Evolutionary conservation across 2,329 filamentous ascomycete species (phyloP), one percentile per base, ranked within the genome.

Genomic region (Penicillium sp.): DNA sequence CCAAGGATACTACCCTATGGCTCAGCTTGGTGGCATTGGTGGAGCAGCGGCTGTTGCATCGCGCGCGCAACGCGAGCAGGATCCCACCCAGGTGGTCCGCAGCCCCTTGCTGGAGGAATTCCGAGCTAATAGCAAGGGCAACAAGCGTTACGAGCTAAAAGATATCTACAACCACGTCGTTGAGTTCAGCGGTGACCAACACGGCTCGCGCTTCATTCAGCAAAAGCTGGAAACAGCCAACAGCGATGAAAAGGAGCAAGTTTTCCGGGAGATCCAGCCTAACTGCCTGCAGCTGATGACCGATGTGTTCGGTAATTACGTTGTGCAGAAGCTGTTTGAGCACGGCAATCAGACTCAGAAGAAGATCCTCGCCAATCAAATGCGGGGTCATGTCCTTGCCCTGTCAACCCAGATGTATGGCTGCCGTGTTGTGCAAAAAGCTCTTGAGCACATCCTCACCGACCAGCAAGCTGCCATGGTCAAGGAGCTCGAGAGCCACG

Each of bases 301-400:
- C 46, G 95, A 98, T 72, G 89, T 98, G 0, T 99, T 97, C 70
- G 95, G 95, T 53, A 99, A 99, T 74, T 99, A 98, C 70, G 95
- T 99, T 35, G 93, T 98, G 39, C 95, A 99, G 70, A 98, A 97
- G 73, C 88, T 98, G 71, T 97, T 98, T 61, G 93, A 98, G 72
- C 91, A 98, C 72, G 93, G 95, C 39, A 96, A 91, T 65, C 93
- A 96, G 74, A 84, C 88, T 0, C 95, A 99, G 77, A 99, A 99
- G 79, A 92, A 89, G 74, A 83, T 90, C 2, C 77, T 99, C 43
- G 92, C 91, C 1, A 86, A 87, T 61, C 87, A 90, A 73, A 97
- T 98, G 92, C 90, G 89, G 72, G 90, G 90, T 7, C 90, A 93
- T 69, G 86, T 98, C 13, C 79, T 90, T 46, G 84, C 87, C 31